Conservation (phyloP, 768 basidiomycete genomes). For the Amanita exitialis region DNA sequence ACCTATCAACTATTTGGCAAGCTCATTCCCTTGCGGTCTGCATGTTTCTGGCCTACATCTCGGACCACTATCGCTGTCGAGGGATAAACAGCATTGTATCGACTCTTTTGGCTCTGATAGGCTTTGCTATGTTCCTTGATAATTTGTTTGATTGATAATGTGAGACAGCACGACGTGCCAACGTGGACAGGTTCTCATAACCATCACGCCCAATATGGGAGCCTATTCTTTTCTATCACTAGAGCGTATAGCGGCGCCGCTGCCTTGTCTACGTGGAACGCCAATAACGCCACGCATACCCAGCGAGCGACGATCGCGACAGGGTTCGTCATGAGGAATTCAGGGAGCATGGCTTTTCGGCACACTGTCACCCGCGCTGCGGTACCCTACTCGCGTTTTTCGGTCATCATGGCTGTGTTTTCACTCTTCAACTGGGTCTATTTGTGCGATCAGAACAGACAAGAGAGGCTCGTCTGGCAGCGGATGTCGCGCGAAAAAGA, state of each 20-base stretch:
- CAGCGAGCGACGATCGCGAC: constrained; percentile 55
- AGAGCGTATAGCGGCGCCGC: constrained; percentile 47
- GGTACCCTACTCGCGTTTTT: constrained; percentile 34
- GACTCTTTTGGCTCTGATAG: constrained; percentile 31
- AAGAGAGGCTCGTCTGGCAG: constrained; percentile 29
- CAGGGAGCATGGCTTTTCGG: constrained; percentile 55
- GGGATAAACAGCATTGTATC: constrained; percentile 36
- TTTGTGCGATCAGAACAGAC: constrained; percentile 31
- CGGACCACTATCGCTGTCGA: constrained; percentile 43
- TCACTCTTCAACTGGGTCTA: constrained; percentile 28
- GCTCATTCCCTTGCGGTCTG: constrained; percentile 15
- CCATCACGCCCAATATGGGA: constrained; percentile 36
- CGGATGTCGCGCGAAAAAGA: constrained; percentile 23
- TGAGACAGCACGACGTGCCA: neutral
- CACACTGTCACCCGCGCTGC: constrained; percentile 34
- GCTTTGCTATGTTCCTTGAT: constrained; percentile 51
- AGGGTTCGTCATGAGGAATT: constrained; percentile 46
- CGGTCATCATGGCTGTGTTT: constrained; percentile 26
- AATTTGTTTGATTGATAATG: neutral
- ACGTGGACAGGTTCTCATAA: constrained; percentile 22
- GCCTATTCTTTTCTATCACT: constrained; percentile 43
- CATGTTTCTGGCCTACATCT: constrained; percentile 31
- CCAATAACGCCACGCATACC: constrained; percentile 48
- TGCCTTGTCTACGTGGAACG: constrained; percentile 45
- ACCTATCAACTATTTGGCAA: neutral